A percentile compares a stretch with the other conserved stretches of the same genome.
phyloP scores from a whole-genome alignment of 495 filamentous ascomycete species.

The Aspergillus steynii region DNA sequence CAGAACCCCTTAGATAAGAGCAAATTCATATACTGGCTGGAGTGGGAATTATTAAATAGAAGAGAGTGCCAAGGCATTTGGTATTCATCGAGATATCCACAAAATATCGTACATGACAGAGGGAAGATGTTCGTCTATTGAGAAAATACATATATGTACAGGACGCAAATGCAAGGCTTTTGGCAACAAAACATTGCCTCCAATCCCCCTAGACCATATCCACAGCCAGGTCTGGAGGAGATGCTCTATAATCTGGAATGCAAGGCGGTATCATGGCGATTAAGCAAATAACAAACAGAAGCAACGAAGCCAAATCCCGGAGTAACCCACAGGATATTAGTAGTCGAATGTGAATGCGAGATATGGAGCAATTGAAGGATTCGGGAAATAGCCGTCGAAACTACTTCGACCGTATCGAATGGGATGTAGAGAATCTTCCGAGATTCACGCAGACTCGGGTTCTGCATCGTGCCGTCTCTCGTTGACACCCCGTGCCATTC shows the following conservation, averaged over 20 bases:
- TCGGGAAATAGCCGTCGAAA: neutral
- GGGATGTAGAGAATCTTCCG: neutral
- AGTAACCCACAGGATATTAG: neutral
- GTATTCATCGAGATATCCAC: neutral
- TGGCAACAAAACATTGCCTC: neutral
- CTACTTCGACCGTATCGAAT: neutral
- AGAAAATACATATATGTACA: conserved; percentile 15
- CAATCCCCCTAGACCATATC: neutral
- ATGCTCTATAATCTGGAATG: neutral
- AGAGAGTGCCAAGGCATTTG: neutral
- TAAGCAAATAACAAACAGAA: neutral
- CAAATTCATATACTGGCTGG: too few relatives aligned
- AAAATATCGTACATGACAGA: conserved; percentile 7
- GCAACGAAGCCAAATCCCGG: neutral
- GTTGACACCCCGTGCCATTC: conserved; percentile 77
- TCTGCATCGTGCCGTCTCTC: conserved; percentile 49
- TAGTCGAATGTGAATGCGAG: neutral
- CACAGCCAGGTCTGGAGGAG: neutral
- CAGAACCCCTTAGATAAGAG: too few relatives aligned
- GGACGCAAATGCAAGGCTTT: conserved; percentile 12
- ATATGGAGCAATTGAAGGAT: conserved; percentile 6
- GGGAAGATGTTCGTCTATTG: conserved; percentile 8
- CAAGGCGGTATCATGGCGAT: neutral
- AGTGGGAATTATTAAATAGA: neutral
- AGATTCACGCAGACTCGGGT: conserved; percentile 7